phyloP scores from a whole-genome alignment of 2,329 filamentous ascomycete genomes.

The Cercospora zeae-maydis region DNA sequence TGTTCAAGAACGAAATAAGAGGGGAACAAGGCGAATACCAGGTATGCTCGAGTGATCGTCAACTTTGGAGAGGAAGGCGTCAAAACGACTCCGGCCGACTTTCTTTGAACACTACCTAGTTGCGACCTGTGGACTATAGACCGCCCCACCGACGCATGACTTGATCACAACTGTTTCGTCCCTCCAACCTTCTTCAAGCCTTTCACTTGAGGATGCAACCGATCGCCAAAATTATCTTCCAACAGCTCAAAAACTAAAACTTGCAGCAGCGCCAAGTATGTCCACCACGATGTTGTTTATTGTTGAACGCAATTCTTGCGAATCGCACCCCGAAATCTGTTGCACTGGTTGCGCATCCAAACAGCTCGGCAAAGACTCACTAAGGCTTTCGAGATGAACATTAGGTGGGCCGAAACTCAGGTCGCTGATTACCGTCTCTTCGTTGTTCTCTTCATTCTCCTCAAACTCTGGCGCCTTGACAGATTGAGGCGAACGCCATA shows the following conservation, averaged over 20 bases:
- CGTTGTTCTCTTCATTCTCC: not conserved
- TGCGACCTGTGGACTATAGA: not conserved
- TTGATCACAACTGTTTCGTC: not conserved
- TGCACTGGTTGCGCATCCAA: constrained; percentile 1
- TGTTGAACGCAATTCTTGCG: constrained; percentile 9
- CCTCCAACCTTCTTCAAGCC: not conserved
- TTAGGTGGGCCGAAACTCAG: constrained; percentile 10
- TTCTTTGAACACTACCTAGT: not conserved
- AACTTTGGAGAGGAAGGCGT: not conserved
- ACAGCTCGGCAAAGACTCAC: constrained; percentile 5
- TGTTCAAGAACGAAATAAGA: not conserved
- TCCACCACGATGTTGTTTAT: constrained; percentile 9
- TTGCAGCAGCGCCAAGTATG: constrained; percentile 12
- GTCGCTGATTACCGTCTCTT: not conserved
- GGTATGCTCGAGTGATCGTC: not conserved
- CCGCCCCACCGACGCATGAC: not conserved
- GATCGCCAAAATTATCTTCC: not conserved
- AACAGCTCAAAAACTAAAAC: constrained; percentile 7
- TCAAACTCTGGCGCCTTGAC: not conserved
- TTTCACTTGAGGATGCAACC: not conserved
- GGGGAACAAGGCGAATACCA: not conserved
- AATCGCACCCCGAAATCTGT: constrained; percentile 7
- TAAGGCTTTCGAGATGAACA: not conserved
- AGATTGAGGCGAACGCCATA: not conserved
- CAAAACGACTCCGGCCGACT: not conserved